phyloP scores from a whole-genome alignment of 2,329 filamentous ascomycete genomes.

The Sporothrix inflata region DNA sequence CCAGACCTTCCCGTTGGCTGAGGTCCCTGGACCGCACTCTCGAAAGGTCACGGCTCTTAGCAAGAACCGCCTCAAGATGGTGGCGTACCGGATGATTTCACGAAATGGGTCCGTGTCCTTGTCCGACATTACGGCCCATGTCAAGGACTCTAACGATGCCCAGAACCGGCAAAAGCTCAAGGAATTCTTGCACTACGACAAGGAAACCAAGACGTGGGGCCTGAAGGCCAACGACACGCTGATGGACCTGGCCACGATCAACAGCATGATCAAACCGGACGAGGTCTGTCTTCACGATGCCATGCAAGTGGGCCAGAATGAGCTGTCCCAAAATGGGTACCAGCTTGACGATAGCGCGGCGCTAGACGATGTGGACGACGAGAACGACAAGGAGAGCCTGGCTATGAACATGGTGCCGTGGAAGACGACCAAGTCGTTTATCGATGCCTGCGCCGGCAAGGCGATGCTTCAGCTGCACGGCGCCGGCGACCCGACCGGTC shows the following conservation, averaged over 20 bases:
- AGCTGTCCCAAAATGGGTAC: constrained; percentile 89
- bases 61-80: constrained; percentile 95
- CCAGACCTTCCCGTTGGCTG: constrained; percentile 87
- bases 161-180: constrained; percentile 97
- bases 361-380: constrained; percentile 67
- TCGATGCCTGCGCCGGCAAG: constrained; percentile 90
- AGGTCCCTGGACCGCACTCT: constrained; percentile 91
- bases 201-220: constrained; percentile 85
- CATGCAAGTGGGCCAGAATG: constrained; percentile 93
- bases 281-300: constrained; percentile 93
- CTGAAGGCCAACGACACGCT: constrained; percentile 72
- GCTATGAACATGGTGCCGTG: constrained; percentile 92
- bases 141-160: constrained; percentile 89
- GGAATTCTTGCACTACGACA: constrained; percentile 91
- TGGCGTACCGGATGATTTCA: constrained; percentile 85
- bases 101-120: constrained; percentile 75
- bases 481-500: constrained; percentile 90
- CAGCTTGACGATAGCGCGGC: constrained; percentile 65
- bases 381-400: constrained; percentile 68
- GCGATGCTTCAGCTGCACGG: constrained; percentile 96
- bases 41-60: constrained; percentile 95
- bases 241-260: constrained; percentile 79
- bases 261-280: constrained; percentile 90
- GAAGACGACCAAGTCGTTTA: constrained; percentile 95
- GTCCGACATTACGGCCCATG: constrained; percentile 86